Evolutionary conservation across 1,284 basidiomycete genomes (phyloP), one percentile per base, ranked within the genome.

Genomic region (Pisolithus thermaeus): DNA sequence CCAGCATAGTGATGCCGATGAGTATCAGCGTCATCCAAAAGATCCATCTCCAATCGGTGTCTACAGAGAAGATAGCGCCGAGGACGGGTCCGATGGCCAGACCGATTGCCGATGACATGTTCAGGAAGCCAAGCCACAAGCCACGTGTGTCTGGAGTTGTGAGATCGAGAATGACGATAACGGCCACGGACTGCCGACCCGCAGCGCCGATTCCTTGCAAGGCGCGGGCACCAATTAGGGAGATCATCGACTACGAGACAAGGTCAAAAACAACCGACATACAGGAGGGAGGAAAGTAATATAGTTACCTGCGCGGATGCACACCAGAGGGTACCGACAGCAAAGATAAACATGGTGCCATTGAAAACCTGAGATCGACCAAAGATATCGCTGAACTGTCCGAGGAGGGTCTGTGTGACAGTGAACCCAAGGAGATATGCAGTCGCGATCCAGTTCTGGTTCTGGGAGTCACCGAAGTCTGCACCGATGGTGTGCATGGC

Each of bases 21-120:
- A 67, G 61, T 4, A 70, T 58, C 40, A 67, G 42, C 0, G 65
- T 67, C 49, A 68, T 67, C 66, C 65, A 70, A 51, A 67, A 67
- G n/a, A 67, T 30, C 65, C 65, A 67, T 42, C 65, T 56, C 65
- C 65, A 67, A 25, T 56, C 9, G 7, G 56, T 23, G 20, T 67
- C 51, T 36, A 65, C 54, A 30, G 65, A 70, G 39, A 66, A 52
- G 52, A 68, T 27, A 4, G 65, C 65, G 7, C 65, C 65, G 3
- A 66, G 47, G 37, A 66, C 62, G 1, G 65, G 65, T 1, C 65
- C 65, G 38, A 70, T 58, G 23, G 65, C 65, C 4, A 67, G 46
- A 32, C 65, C 65, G 4, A 60, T 12, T 23, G 69, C 54, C 2
- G 68, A 68, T 2, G 67, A 56, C 32, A 64, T 61, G 28, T 63